Base-by-base conservation (phyloP, 371 early-diverging fungal genomes). In the Mucor piriformis region DNA sequence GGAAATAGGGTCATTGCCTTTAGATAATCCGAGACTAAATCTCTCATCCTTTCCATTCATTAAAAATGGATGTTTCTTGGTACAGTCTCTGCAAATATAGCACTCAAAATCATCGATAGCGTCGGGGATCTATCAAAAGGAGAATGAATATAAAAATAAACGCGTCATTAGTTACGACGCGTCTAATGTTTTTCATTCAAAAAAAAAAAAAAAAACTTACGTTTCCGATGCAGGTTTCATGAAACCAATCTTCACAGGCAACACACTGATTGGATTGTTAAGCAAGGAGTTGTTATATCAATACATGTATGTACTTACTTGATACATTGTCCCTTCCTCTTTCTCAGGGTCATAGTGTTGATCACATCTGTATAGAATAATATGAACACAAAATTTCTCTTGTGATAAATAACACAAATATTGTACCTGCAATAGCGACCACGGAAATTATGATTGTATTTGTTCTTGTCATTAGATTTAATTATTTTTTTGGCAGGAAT, bases 231-330 rank as follows among this genome's bases (percentile, higher is more conserved):
- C 95, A 95, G 0, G 72, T 64, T 27, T 91, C 88, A 73, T 95
- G 94, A 67, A 87, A 90, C 95, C 91, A 92, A 65, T 92, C 94
- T 64, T 92, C 88, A 69, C 96, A 96, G 0, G 85, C 57, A 33
- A 86, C 68, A 60, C 96, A 96, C 79, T 94, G 61, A 8, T 48
- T 25, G 50, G 7, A 49, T 20, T 5, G 29, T 51, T 4, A 40
- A 5, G 21, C 11, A 2, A n/a, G n/a, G n/a, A n/a, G n/a, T n/a
- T n/a, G n/a, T n/a, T n/a, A n/a, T n/a, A n/a, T n/a, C n/a, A n/a
- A n/a, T n/a, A 16, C 11, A 20, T 25, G 40, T 44, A 50, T 46
- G 6, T 16, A 24, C 8, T 46, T 79, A 77, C 82, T 51, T 83
- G 92, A 29, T 87, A 74, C 96, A 96, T 95, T 50, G 77, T 75